Base-by-base conservation (phyloP, 2,329 filamentous ascomycete genomes). In the Ophiostoma fasciatum region DNA sequence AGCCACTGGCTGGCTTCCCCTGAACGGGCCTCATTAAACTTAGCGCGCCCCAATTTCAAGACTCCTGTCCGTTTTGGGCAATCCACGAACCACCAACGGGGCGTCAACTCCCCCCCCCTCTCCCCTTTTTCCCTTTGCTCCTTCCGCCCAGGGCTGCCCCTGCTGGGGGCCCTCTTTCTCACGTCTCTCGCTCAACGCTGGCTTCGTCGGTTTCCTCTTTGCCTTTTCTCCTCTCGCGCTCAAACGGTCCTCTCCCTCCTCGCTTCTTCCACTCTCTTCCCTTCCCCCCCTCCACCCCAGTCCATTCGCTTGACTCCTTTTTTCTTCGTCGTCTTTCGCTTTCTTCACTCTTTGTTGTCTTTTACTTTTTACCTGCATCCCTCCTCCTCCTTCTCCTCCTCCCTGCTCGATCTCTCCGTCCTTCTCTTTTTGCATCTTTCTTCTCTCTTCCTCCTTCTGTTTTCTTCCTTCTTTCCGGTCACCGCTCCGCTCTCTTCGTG, bases 11-110 rank as follows among this genome's bases (percentile, higher is more conserved):
- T n/a, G n/a, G 27, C 21, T 44, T 46, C 44, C 44, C 44, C 44
- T 46, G 44, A 43, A 44, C 47, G 43, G 44, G 41, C 46, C 52
- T 60, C 54, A 58, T 57, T 55, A 54, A 58, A 59, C 52, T 54
- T 60, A 59, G 56, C 56, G 57, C 52, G 49, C 45, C 53, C 54
- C 45, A 51, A 48, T 53, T 51, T 49, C 45, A 52, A 42, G 38
- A 39, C 49, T 47, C 49, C 43, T 46, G 43, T 46, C 53, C 48
- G 46, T 48, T 53, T 55, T 49, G 47, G 49, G 53, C 49, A 58
- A 57, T 58, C 51, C 54, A 47, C 53, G 53, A 31, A 26, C 39
- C 19, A 35, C 42, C 38, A 44, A 44, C 37, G 36, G 37, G 35
- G 46, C 44, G 45, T 48, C 40, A 37, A 44, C 42, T 43, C 39